phyloP scores from a whole-genome alignment of 2,329 filamentous ascomycete species.

The Alternaria arbusti region DNA sequence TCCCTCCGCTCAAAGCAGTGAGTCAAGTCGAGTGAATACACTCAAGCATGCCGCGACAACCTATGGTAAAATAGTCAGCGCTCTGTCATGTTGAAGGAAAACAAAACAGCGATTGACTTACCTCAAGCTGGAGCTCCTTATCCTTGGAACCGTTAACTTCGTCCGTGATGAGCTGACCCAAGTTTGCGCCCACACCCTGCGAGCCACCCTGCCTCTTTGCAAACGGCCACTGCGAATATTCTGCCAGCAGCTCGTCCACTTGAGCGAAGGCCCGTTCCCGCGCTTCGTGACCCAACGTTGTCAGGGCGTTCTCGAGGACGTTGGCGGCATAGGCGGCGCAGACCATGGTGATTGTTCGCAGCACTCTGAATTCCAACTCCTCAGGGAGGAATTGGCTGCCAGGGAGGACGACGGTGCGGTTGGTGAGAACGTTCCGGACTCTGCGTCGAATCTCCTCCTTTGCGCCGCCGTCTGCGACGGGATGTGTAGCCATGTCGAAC shows the following conservation, averaged over 20 bases:
- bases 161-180: slow-evolving; percentile 85
- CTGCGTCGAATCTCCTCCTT: slow-evolving; percentile 96
- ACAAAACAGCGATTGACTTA: slow-evolving; percentile 53
- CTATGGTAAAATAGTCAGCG: slow-evolving; percentile 48
- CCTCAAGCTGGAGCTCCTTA: slow-evolving; percentile 94
- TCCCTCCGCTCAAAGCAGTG: slow-evolving; percentile 71
- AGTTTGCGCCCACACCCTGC: slow-evolving; percentile 87
- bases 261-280: slow-evolving; percentile 94
- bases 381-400: slow-evolving; percentile 89
- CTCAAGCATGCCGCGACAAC: slow-evolving; percentile 93
- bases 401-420: slow-evolving; percentile 89
- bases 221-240: slow-evolving; percentile 98
- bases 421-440: slow-evolving; percentile 89
- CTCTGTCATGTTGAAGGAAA: neutral
- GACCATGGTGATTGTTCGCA: slow-evolving; percentile 93
- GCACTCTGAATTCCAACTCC: slow-evolving; percentile 90
- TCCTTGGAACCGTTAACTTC: slow-evolving; percentile 88
- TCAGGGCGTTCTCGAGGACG: slow-evolving; percentile 96
- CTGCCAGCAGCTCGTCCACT: slow-evolving; percentile 92
- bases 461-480: slow-evolving; percentile 91
- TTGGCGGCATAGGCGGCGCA: slow-evolving; percentile 98
- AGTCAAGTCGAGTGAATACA: slow-evolving; percentile 97
- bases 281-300: slow-evolving; percentile 90
- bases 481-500: slow-evolving; percentile 99
- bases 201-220: slow-evolving; percentile 76